These are phyloP conservation scores for Phytophthora europaea DNA, from an alignment of 352 stramenopile species.

Conservation along the genomic window DNA sequence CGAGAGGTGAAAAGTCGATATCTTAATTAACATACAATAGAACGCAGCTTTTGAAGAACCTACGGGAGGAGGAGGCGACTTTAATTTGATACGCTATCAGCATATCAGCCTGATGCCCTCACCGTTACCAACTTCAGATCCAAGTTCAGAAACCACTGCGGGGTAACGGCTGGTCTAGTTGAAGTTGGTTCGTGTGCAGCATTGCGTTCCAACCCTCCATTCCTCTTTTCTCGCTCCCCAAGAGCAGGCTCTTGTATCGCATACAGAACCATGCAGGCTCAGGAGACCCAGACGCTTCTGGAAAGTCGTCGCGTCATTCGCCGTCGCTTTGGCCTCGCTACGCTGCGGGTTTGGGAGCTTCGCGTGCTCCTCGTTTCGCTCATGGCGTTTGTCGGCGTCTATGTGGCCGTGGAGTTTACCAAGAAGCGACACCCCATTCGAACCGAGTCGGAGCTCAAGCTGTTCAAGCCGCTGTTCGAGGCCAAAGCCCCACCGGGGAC, in stretches of 20 bases:
- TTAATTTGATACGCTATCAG: too few species aligned
- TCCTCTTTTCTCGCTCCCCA: not conserved
- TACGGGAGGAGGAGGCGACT: too few species aligned
- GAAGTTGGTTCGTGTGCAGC: not conserved
- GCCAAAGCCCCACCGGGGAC: conserved; percentile 31
- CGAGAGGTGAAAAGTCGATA: not conserved
- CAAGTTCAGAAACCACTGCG: conserved; percentile 8
- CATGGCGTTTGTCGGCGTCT: conserved; percentile 26
- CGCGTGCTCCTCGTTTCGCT: conserved; percentile 27
- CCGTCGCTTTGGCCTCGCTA: not conserved
- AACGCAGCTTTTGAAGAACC: not conserved
- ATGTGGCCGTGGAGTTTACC: conserved; percentile 14
- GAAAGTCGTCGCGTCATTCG: not conserved
- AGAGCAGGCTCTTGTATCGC: not conserved
- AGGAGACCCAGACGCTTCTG: conserved; percentile 7
- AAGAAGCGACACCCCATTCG: not conserved
- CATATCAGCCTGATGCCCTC: not conserved
- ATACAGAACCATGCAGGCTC: not conserved
- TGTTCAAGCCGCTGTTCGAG: conserved; percentile 41
- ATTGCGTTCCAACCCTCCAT: not conserved
- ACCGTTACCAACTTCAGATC: conserved; percentile 1
- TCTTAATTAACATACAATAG: not conserved
- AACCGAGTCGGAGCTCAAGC: conserved; percentile 34
- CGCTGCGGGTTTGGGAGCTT: conserved; percentile 12
- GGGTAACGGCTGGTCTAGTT: not conserved